These are phyloP conservation scores for Stevia rebaudiana DNA, from an alignment of 140 eudicot genomes.

Conservation along the genomic window DNA sequence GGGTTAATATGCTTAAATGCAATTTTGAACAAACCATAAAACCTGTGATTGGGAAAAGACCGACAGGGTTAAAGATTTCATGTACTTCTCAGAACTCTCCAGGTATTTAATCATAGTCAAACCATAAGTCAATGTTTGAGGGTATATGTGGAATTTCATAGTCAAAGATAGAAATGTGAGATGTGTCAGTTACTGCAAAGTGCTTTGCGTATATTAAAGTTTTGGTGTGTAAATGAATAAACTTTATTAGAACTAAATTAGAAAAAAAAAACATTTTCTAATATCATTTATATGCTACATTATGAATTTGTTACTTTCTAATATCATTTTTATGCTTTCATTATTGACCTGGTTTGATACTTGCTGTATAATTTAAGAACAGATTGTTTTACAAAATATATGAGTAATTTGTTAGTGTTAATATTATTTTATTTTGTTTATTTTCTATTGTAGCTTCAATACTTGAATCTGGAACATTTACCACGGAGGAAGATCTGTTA, in stretches of 20 bases:
- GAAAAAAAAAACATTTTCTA: no score
- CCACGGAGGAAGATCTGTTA: conserved; percentile 48
- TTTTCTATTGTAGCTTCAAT: conserved; percentile 43
- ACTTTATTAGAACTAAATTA: conserved; percentile 4
- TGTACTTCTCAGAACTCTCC: conserved; percentile 53
- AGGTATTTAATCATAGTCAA: conserved; percentile 43
- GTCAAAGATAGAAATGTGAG: conserved; percentile 6
- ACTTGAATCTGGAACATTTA: conserved; percentile 44
- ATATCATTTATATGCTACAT: no score
- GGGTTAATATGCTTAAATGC: conserved; percentile 24
- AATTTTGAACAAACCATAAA: conserved; percentile 24
- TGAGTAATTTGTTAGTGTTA: neutral
- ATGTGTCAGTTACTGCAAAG: neutral
- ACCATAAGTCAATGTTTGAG: neutral
- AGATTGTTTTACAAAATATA: neutral
- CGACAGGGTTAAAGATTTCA: conserved; percentile 37
- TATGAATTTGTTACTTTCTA: neutral
- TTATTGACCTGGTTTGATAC: conserved; percentile 1
- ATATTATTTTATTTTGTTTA: neutral
- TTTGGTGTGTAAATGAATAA: neutral
- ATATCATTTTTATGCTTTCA: no score
- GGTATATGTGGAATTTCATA: conserved; percentile 8
- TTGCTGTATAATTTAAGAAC: neutral
- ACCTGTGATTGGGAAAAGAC: conserved; percentile 23
- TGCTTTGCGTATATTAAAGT: neutral